These are phyloP conservation scores for Stropharia rugosoannulata DNA, from an alignment of 768 basidiomycete species.

Conservation along the genomic window DNA sequence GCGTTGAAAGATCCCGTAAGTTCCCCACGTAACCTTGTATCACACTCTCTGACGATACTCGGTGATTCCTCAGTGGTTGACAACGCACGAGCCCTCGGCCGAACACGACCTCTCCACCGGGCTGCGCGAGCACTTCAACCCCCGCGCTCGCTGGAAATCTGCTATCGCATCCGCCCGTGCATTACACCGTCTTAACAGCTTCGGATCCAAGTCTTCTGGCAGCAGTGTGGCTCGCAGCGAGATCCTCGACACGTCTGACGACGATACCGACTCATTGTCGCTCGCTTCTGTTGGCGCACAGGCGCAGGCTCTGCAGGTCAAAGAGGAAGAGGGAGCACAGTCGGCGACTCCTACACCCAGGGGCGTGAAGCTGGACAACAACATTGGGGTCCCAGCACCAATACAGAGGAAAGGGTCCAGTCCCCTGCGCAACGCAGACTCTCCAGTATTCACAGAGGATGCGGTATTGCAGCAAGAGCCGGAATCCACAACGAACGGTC, in stretches of 20 bases:
- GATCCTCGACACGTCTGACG: slow-evolving; percentile 5
- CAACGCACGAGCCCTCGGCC: slow-evolving; percentile 56
- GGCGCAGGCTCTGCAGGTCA: slow-evolving; percentile 31
- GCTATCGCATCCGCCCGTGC: slow-evolving; percentile 60
- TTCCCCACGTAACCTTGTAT: slow-evolving; percentile 1
- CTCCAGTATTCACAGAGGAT: slow-evolving; percentile 7
- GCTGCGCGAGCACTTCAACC: slow-evolving; percentile 81
- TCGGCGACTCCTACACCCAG: not conserved
- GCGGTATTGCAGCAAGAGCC: slow-evolving; percentile 18
- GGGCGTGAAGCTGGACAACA: not conserved
- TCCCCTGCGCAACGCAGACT: slow-evolving; percentile 5
- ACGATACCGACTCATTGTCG: not conserved
- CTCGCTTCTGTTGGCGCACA: not conserved
- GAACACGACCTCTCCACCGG: slow-evolving; percentile 76
- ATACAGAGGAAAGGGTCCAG: not conserved
- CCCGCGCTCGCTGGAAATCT: slow-evolving; percentile 68
- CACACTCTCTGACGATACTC: not conserved
- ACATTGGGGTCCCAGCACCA: not conserved
- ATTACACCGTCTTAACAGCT: slow-evolving; percentile 36
- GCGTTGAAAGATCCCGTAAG: slow-evolving; percentile 69
- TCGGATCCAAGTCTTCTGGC: slow-evolving; percentile 17
- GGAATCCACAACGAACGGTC: slow-evolving; percentile 16
- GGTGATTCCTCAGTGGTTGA: slow-evolving; percentile 61
- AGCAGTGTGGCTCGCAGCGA: slow-evolving; percentile 24
- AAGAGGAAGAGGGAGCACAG: slow-evolving; percentile 21